phyloP scores from a whole-genome alignment of 108 stramenopile genomes.

The Epithemia pelagica region DNA sequence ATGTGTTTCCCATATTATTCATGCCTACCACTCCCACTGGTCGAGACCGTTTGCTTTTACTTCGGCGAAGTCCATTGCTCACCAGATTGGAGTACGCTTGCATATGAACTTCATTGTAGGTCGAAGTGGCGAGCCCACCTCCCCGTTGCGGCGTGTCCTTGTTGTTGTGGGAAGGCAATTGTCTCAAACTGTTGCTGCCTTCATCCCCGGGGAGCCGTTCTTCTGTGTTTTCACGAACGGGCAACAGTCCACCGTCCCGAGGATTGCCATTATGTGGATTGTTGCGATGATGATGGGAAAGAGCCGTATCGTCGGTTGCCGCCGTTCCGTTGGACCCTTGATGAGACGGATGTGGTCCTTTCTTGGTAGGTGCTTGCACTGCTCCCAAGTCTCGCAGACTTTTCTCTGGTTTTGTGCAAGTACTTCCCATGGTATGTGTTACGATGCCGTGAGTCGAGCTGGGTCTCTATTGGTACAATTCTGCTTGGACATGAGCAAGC shows the following conservation, averaged over 20 bases:
- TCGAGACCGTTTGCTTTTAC: neutral
- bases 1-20: constrained; percentile 94
- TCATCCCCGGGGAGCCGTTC: neutral
- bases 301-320: neutral
- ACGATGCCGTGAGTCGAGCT: no score
- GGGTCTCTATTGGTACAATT: no score
- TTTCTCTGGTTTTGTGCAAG: neutral
- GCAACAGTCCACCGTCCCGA: neutral
- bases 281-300: neutral
- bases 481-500: no score
- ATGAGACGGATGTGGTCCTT: neutral
- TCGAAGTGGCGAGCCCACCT: neutral
- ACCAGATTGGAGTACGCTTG: neutral
- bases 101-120: neutral
- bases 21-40: constrained; percentile 83
- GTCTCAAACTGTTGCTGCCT: neutral
- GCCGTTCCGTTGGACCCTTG: neutral
- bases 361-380: neutral
- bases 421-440: neutral
- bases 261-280: neutral
- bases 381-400: neutral
- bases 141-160: neutral
- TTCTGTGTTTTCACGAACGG: neutral
- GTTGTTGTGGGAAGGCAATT: neutral
- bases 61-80: neutral